These are phyloP conservation scores for Stemphylium lycopersici DNA, from an alignment of 2,329 filamentous ascomycete species.

Conservation along the genomic window DNA sequence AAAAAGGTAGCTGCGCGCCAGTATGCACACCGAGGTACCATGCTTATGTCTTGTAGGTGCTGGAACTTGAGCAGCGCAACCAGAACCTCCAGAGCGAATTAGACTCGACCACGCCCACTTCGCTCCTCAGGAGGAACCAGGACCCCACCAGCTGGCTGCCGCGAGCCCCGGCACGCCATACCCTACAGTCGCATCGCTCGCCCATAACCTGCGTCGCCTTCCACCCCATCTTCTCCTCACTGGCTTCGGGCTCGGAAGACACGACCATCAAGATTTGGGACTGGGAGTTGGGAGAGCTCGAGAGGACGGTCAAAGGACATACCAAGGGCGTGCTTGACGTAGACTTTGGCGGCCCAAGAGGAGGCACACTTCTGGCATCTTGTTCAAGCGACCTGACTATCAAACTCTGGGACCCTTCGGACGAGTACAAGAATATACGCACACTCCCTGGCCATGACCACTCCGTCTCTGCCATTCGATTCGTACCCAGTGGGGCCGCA, in stretches of 20 bases:
- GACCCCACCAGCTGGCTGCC: slow-evolving; percentile 89
- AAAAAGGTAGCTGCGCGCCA: slow-evolving; percentile 72
- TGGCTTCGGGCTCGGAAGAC: slow-evolving; percentile 91
- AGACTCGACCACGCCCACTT: slow-evolving; percentile 79
- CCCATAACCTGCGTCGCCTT: slow-evolving; percentile 89
- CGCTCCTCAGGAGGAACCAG: slow-evolving; percentile 78
- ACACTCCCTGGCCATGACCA: slow-evolving; percentile 92
- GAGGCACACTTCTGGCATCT: slow-evolving; percentile 78
- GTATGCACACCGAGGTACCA: neutral
- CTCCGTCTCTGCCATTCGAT: slow-evolving; percentile 85
- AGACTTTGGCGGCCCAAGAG: slow-evolving; percentile 85
- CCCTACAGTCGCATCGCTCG: slow-evolving; percentile 79
- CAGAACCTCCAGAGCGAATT: slow-evolving; percentile 78
- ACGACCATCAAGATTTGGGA: slow-evolving; percentile 97
- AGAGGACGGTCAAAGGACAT: slow-evolving; percentile 89
- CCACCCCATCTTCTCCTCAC: slow-evolving; percentile 86
- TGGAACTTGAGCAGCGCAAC: slow-evolving; percentile 85
- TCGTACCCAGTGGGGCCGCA: slow-evolving; percentile 82
- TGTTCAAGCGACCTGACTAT: slow-evolving; percentile 91
- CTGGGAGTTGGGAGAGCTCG: slow-evolving; percentile 90
- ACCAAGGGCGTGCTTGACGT: slow-evolving; percentile 87
- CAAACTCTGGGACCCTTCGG: slow-evolving; percentile 90
- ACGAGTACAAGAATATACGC: slow-evolving; percentile 94
- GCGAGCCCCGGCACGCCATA: slow-evolving; percentile 79
- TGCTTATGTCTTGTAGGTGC: slow-evolving; percentile 66